Base-by-base conservation (phyloP, 202 grass and related monocot species). In the Elaeis oleifera region DNA sequence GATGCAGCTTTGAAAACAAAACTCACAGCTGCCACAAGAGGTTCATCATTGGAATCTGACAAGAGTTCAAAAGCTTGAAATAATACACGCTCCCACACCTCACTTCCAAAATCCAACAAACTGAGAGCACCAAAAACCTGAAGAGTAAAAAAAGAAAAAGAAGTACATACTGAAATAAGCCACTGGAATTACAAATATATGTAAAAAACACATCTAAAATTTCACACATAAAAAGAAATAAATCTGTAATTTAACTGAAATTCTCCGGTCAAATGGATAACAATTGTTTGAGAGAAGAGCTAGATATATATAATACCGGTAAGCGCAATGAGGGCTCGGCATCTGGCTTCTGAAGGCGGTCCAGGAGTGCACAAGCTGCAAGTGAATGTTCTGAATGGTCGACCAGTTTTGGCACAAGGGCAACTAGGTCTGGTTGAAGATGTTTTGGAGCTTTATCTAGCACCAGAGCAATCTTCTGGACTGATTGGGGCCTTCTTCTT, bases 371-470 rank as follows among this genome's bases (percentile, higher is more conserved):
- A 86, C 61, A 77, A 56, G 88, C 88, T 48, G 84, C 88, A 69
- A 77, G 66, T 16, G 81, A 83, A 71, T 99, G 87, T 62, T 97
- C 94, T 36, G 77, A 82, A 81, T 61, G 22, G 80, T 99, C 82
- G 69, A 92, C 69, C 63, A 99, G 77, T 71, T 99, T 99, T 51
- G 94, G 94, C 57, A 99, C 48, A 44, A 97, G 84, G 14, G 84
- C 62, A 71, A 99, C 71, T 54, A 99, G 79, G 72, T 92, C 85
- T 70, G 80, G 74, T 57, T 86, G 79, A 80, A 99, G 81, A 49
- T 80, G 75, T 72, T 88, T 99, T 64, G 94, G 94, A 59, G 79
- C 80, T 79, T 92, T 99, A 44, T 89, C 85, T 36, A 99, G 75
- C 32, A 92, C 84, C 74, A 85, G 58, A 62, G 78, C 80, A 79